Percentiles rank a stretch among this genome's conserved stretches.
These are phyloP conservation scores for Pythium plurisporium DNA, from an alignment of 352 stramenopile species.

Conservation along the genomic window DNA sequence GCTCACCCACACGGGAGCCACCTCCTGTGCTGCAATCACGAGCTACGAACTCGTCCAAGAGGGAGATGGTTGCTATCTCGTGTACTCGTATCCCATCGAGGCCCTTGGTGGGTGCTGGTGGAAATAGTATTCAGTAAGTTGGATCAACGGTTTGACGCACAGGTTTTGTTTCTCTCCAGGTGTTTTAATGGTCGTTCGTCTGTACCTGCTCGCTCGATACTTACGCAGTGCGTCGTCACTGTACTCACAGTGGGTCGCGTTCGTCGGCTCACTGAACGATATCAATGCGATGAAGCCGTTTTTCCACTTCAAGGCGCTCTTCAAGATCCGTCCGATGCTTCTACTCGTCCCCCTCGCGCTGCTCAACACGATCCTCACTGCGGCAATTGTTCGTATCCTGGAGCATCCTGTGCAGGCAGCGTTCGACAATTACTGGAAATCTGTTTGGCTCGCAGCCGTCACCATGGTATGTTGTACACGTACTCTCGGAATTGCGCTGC, in stretches of 20 bases:
- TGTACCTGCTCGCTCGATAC: constrained; percentile 68
- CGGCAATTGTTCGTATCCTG: constrained; percentile 68
- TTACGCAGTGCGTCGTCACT: constrained; percentile 62
- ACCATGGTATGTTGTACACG: constrained; percentile 44
- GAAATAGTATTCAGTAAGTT: background rate
- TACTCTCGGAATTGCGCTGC: background rate
- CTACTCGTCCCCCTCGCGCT: constrained; percentile 54
- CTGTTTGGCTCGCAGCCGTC: constrained; percentile 62
- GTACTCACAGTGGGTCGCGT: constrained; percentile 74
- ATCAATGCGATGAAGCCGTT: constrained; percentile 72
- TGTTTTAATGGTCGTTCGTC: constrained; percentile 58
- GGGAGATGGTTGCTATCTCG: constrained; percentile 44
- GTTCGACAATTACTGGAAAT: constrained; percentile 71
- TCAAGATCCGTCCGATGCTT: constrained; percentile 60
- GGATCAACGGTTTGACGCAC: no score
- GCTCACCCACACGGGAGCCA: constrained; percentile 14
- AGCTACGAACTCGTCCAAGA: constrained; percentile 28
- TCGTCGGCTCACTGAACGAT: constrained; percentile 68
- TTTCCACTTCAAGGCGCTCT: constrained; percentile 79
- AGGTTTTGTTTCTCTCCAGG: constrained; percentile 9
- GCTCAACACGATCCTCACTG: constrained; percentile 54
- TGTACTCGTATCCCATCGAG: constrained; percentile 62
- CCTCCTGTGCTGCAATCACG: constrained; percentile 19
- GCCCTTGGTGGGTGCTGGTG: constrained; percentile 31
- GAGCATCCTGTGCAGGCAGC: constrained; percentile 54